Evolutionary conservation across 495 filamentous ascomycete genomes (phyloP), one percentile per base, ranked within the genome.

Genomic region (Talaromyces ruber): DNA sequence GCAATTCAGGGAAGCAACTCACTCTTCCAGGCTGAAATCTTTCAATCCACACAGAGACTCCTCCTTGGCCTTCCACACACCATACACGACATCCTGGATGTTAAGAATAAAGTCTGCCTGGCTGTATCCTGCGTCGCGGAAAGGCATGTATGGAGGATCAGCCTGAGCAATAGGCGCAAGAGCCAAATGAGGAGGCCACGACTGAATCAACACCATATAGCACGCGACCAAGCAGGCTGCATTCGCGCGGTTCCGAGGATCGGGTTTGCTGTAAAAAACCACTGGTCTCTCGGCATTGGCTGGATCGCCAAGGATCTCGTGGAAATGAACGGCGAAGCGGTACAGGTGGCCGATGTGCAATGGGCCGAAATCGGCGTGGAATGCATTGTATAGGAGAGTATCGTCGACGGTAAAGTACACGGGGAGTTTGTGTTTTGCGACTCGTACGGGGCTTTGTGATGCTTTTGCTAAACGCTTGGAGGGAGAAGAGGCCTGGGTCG

Each of bases 161-260:
- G 91, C 89, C 76, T 98, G 95, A 14, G 94, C 90, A 66, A 98
- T 92, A 1, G 94, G 94, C 7, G 95, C 93, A 2, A 99, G 84
- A n/a, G 93, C 95, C 62, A 98, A 77, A 79, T 99, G 94, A 28
- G 94, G 94, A n/a, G 94, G 88, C 95, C 95, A 99, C 12, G 85
- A 86, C 73, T 99, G 94, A 67, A 99, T 94, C 56, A 99, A 76
- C n/a, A 98, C 90, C 93, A 98, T 97, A 72, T 98, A 98, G 74
- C 89, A 93, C 32, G 93, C 93, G 11, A 98, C 81, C 52, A 98
- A 77, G 73, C 92, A 97, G n/a, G 93, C 93, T 11, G 95, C 93
- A 77, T 99, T 99, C 66, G 94, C 93, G 60, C 94, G 85, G 86
- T 93, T 97, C 63, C 92, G 86, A 30, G 93, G 84, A 76, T 99